Base-by-base conservation (phyloP, 208 protist species). In the Lotmaria passim region DNA sequence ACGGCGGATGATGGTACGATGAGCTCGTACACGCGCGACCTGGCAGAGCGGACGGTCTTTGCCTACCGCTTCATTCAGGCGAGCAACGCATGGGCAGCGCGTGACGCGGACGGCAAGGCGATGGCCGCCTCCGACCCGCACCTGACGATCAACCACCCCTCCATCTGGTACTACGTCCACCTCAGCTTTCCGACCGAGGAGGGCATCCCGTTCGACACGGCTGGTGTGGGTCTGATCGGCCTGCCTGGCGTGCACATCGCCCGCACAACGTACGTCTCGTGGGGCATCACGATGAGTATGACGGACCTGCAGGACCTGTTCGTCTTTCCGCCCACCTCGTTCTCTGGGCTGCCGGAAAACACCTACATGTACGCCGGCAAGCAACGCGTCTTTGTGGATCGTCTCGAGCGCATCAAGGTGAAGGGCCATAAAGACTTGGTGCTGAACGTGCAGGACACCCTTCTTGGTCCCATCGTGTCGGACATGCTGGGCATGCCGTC, bases 231-330 rank as follows among this genome's bases (percentile, higher is more conserved):
- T 21, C 51, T 86, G 38, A 53, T 81, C 17, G 85, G 85, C 15
- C 57, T 90, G 34, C 81, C 81, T 17, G 85, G 85, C 17, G 67
- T 77, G 23, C 82, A 85, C 73, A 87, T 87, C 78, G 85, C 78
- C 48, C 62, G 59, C 14, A 84, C 85, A n/a, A 79, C 73, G n/a
- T 61, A 83, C 66, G 33, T 87, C 5, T 64, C 85, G 17, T 90
- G 85, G 85, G 85, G 85, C 44, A 85, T 90, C 64, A 90, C 85
- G 24, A 85, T 87, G 81, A 83, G 75, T 56, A 78, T 81, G 75
- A 90, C 81, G 2, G 85, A 90, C 41, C 69, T 90, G 39, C 74
- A 87, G 66, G 85, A 90, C 53, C 50, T 87, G 4, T 90, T 85
- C 69, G 67, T 90, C 28, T 53, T 90, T 46, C 77, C 81, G 19